phyloP scores from a whole-genome alignment of 2,329 filamentous ascomycete species.

The Geosmithia putterillii region DNA sequence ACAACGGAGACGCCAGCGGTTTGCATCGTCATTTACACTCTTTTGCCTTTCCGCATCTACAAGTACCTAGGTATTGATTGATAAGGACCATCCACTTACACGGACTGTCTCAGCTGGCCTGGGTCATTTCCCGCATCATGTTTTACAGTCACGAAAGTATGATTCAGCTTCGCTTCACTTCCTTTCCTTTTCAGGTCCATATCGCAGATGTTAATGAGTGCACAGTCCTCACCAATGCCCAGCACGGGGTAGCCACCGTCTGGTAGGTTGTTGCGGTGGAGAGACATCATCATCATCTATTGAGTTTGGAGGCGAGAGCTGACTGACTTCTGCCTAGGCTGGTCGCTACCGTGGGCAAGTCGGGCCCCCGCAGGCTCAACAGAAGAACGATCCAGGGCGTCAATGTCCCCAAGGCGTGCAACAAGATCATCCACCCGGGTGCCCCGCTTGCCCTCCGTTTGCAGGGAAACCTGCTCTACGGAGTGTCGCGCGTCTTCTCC shows the following conservation, averaged over 20 bases:
- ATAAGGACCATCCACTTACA: too few relatives aligned
- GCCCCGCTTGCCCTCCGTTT: slow-evolving; percentile 83
- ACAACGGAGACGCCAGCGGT: too few relatives aligned
- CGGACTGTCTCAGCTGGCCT: too few relatives aligned
- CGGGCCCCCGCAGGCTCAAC: slow-evolving; percentile 59
- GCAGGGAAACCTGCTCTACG: slow-evolving; percentile 79
- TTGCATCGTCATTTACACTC: too few relatives aligned
- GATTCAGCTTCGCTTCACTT: slow-evolving; percentile 11
- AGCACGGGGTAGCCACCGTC: slow-evolving; percentile 88
- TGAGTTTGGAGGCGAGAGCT: too few relatives aligned
- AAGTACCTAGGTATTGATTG: too few relatives aligned
- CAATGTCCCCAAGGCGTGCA: slow-evolving; percentile 74
- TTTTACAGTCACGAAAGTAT: slow-evolving; percentile 93
- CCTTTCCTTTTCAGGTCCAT: not conserved
- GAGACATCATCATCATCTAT: too few relatives aligned
- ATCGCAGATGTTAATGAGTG: slow-evolving; percentile 10
- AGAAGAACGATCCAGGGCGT: slow-evolving; percentile 83
- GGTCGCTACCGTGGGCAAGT: slow-evolving; percentile 76
- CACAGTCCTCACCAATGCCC: slow-evolving; percentile 67
- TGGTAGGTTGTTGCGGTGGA: too few relatives aligned
- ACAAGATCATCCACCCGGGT: slow-evolving; percentile 70
- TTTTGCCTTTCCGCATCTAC: too few relatives aligned
- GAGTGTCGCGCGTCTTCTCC: slow-evolving; percentile 71
- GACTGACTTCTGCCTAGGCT: too few relatives aligned
- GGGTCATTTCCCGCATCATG: too few relatives aligned